phyloP scores from a whole-genome alignment of 352 stramenopile species.

The Globisporangium emineosum region DNA sequence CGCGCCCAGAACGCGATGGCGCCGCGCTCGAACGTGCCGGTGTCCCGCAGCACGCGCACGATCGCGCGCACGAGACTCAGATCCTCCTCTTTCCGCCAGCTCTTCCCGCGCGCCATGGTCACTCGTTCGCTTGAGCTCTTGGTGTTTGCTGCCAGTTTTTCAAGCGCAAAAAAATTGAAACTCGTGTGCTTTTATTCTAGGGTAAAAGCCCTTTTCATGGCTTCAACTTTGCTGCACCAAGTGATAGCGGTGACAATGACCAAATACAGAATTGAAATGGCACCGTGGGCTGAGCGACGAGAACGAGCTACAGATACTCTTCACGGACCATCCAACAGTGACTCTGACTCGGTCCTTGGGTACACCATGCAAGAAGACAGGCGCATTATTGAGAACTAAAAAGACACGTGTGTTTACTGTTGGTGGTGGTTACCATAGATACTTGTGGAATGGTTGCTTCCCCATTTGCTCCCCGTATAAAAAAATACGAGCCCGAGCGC shows the following conservation, averaged over 20 bases:
- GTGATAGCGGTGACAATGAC: too few species aligned
- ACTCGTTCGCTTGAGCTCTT: neutral
- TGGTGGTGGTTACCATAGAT: constrained; percentile 1
- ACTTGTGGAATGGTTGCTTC: neutral
- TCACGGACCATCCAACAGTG: too few species aligned
- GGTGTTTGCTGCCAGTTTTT: neutral
- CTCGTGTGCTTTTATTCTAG: too few species aligned
- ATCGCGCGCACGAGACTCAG: constrained; percentile 16
- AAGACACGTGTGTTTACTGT: neutral
- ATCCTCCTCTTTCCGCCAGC: constrained; percentile 21
- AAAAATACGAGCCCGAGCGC: neutral
- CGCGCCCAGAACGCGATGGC: constrained; percentile 9
- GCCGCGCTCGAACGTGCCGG: neutral
- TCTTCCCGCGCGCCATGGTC: constrained; percentile 18
- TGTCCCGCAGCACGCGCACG: constrained; percentile 2
- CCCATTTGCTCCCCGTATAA: neutral
- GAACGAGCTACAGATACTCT: too few species aligned
- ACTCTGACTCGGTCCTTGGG: too few species aligned
- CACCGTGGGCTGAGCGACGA: too few species aligned
- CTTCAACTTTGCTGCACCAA: too few species aligned
- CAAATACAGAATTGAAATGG: too few species aligned
- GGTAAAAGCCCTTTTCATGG: too few species aligned
- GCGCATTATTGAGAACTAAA: neutral
- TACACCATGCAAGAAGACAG: too few species aligned
- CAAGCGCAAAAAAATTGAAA: too few species aligned